Evolutionary conservation across 2,329 filamentous ascomycete species (phyloP), one percentile per base, ranked within the genome.

Genomic region (Blastomyces gilchristii): DNA sequence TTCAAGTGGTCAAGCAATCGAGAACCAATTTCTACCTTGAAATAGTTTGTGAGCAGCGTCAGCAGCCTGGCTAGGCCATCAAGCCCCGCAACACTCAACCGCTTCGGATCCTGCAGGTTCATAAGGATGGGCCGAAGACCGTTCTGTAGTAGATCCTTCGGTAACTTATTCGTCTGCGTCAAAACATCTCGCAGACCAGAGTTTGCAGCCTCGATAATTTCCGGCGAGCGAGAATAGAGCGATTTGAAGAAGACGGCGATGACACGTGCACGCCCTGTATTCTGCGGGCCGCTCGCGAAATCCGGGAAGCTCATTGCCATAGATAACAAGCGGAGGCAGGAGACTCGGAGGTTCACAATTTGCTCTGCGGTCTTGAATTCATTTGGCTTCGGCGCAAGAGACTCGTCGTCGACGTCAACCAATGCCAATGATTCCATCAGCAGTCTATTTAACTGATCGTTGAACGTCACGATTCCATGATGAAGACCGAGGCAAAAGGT

Each of bases 161-260:
- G 94, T 34, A 99, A 77, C 73, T 97, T 96, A 69, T 89, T 91
- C 0, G 90, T 95, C 63, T 94, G 89, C 2, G 88, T 87, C 6
- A 99, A 82, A 9, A 97, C 92, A 31, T 89, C 89, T 70, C 90
- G 91, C 63, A 99, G 76, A 3, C 93, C 93, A 66, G 90, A 87
- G 71, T 97, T 96, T 7, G 95, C 94, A 4, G 94, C 93, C 64
- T 94, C 90, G 61, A 97, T 95, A 2, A 96, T 96, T 50, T 92
- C 90, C 57, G 89, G 87, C 3, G 92, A 95, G 71, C 95, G 91
- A 0, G 91, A 93, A 74, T 99, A 99, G 0, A 99, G 81, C 47
- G 90, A 95, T 72, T 97, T 97, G 83, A 99, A 99, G 78, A 99
- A 99, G 1, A 97, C 91, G 0, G 90, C 87, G 22, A 99, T 92